Evolutionary conservation across 108 stramenopile genomes (phyloP), one percentile per base, ranked within the genome.

Genomic region (Fragilaria radians): DNA sequence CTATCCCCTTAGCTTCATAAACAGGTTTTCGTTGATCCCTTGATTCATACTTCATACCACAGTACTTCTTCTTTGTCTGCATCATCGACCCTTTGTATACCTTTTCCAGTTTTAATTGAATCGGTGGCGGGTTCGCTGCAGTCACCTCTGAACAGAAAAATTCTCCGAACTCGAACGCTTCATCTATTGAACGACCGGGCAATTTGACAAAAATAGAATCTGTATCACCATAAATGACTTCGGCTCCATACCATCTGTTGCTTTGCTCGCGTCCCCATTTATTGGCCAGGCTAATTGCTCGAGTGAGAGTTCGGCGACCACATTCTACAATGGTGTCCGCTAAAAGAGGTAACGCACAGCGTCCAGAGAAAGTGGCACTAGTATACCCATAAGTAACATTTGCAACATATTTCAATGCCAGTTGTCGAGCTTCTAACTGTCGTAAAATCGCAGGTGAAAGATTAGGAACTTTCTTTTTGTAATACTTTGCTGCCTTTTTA

Each of bases 351-450:
- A 93, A 88, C 4, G 97, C 96, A 60, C 89, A 96, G 30, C 98
- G 74, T 3, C 98, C 98, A 52, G 84, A 86, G 72, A 95, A 99
- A 7, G 95, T 94, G 1, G 98, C 98, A 0, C 88, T 83, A 2
- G 96, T 97, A 66, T 99, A 99, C 0, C 95, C 77, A 67, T 97
- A 99, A 4, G 95, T 97, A 18, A 99, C 98, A 72, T 99, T 99
- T 18, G 97, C 93, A 60, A 99, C 88, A 72, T 97, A 91, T 63
- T 99, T 99, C 27, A 99, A 73, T 26, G 97, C 98, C 30, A 98
- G 73, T 66, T 99, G 98, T n/a, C 95, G 78, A 11, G 98, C 97
- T 73, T 98, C 93, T 32, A 98, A 79, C 57, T 95, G 91, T 33
- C 95, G 68, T 55, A 89, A 70, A 53, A 79, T 76, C 21, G 81